phyloP scores from a whole-genome alignment of 768 basidiomycete genomes.

The Mycena latifolia region DNA sequence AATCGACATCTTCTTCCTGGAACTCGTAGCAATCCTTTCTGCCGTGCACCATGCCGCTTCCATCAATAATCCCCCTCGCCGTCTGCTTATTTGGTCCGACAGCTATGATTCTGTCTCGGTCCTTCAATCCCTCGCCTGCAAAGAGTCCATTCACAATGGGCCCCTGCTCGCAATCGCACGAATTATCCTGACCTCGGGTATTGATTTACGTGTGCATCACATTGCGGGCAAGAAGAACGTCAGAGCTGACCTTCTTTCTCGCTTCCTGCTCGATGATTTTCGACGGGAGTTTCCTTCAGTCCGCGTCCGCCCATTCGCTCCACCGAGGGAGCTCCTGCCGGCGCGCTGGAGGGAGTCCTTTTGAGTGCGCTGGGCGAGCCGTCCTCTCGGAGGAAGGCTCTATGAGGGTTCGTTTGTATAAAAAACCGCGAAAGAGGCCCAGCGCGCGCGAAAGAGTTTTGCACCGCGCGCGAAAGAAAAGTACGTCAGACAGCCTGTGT shows the following conservation, averaged over 20 bases:
- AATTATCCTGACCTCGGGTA: constrained; percentile 29
- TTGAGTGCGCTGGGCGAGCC: constrained; percentile 33
- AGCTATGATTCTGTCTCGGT: constrained; percentile 37
- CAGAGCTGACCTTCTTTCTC: constrained; percentile 35
- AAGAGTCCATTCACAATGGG: constrained; percentile 27
- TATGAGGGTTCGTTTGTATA: too few relatives aligned
- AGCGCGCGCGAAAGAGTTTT: too few relatives aligned
- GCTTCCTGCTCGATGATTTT: constrained; percentile 36
- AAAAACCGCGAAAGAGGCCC: too few relatives aligned
- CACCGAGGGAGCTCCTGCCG: constrained; percentile 37
- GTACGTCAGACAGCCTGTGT: too few relatives aligned
- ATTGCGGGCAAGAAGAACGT: constrained; percentile 36
- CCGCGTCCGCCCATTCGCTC: constrained; percentile 36
- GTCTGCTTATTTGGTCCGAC: constrained; percentile 36
- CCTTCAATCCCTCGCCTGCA: constrained; percentile 25
- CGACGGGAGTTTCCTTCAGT: constrained; percentile 30
- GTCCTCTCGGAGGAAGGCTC: constrained; percentile 11
- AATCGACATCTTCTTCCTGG: constrained; percentile 19
- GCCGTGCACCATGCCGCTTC: constrained; percentile 35
- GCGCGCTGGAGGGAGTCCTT: constrained; percentile 37
- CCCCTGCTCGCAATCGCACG: constrained; percentile 28
- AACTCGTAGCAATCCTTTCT: constrained; percentile 33
- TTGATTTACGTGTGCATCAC: constrained; percentile 34
- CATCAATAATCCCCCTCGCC: constrained; percentile 29
- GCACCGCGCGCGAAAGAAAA: too few relatives aligned